Percentiles rank a stretch among this genome's conserved stretches.
Conservation (phyloP, 768 basidiomycete species). For the Rubroboletus pulcherrimus region DNA sequence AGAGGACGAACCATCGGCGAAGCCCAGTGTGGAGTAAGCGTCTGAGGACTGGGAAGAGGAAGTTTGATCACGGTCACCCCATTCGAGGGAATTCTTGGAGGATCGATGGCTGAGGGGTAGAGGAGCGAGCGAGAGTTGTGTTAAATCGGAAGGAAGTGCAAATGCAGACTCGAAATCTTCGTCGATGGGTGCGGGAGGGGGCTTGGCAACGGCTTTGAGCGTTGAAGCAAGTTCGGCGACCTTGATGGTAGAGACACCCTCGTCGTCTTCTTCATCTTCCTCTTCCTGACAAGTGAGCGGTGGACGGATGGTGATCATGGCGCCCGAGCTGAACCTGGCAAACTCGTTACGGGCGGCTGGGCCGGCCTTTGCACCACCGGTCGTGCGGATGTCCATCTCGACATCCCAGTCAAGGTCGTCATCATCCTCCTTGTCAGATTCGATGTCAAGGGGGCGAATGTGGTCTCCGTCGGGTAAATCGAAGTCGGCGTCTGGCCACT, state of each 20-base stretch:
- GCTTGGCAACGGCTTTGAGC: conserved; percentile 33
- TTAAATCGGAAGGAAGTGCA: conserved; percentile 74
- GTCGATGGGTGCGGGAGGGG: conserved; percentile 40
- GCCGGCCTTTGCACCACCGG: conserved; percentile 47
- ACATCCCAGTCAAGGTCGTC: conserved; percentile 78
- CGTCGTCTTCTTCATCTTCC: conserved; percentile 68
- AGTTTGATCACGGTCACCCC: conserved; percentile 81
- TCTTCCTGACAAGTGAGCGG: conserved; percentile 48
- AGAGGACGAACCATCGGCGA: conserved; percentile 69
- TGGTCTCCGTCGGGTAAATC: conserved; percentile 74
- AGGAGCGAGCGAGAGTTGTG: conserved; percentile 77
- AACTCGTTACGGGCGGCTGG: conserved; percentile 43
- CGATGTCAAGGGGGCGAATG: conserved; percentile 54
- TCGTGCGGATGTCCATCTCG: conserved; percentile 65
- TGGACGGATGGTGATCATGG: conserved; percentile 57
- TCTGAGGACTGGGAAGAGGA: conserved; percentile 86
- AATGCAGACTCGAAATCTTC: conserved; percentile 87
- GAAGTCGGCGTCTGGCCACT: conserved; percentile 87
- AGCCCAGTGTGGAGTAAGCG: conserved; percentile 75
- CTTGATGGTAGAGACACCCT: conserved; percentile 83
- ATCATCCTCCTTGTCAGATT: conserved; percentile 64
- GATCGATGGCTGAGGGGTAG: conserved; percentile 70
- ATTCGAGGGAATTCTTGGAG: conserved; percentile 82
- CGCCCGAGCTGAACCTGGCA: conserved; percentile 17
- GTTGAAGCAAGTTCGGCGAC: conserved; percentile 46